Conservation (phyloP, 257 asterid species). For the Nicotiana paniculata region DNA sequence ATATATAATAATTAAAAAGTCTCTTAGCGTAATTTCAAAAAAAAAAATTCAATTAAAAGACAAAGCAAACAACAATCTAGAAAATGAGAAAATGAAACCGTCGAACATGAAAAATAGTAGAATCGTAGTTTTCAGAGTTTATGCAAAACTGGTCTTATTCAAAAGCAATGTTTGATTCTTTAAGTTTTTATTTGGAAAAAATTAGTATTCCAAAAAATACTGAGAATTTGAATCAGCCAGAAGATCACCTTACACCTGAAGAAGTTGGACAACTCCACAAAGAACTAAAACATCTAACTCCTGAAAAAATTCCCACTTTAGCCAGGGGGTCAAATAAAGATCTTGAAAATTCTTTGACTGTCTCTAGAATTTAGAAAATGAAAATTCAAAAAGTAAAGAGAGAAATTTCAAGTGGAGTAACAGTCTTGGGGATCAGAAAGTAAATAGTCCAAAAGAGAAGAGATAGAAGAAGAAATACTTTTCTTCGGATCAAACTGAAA, state of each 20-base stretch:
- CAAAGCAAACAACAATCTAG: too few relatives aligned
- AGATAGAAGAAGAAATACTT: too few relatives aligned
- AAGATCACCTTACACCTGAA: constrained; percentile 15
- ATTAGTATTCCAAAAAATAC: constrained; percentile 13
- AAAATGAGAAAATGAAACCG: too few relatives aligned
- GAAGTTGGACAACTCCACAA: constrained; percentile 32
- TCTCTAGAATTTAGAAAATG: constrained; percentile 17
- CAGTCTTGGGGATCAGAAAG: constrained; percentile 2
- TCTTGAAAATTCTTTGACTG: constrained; percentile 33
- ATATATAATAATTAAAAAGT: too few relatives aligned
- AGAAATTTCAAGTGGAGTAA: constrained; percentile 12
- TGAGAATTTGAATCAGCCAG: constrained; percentile 14
- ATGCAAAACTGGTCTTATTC: too few relatives aligned
- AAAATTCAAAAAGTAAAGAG: constrained; percentile 13
- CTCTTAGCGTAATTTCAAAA: too few relatives aligned
- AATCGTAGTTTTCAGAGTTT: too few relatives aligned
- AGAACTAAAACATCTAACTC: constrained; percentile 23
- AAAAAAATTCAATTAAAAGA: too few relatives aligned
- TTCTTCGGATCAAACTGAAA: too few relatives aligned
- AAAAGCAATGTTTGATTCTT: too few relatives aligned
- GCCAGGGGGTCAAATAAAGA: constrained; percentile 24
- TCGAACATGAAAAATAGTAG: too few relatives aligned
- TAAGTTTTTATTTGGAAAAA: constrained; percentile 36
- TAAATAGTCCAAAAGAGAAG: too few relatives aligned
- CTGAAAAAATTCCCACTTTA: constrained; percentile 4